phyloP scores from a whole-genome alignment of 768 basidiomycete species.

The Boletus edulis region DNA sequence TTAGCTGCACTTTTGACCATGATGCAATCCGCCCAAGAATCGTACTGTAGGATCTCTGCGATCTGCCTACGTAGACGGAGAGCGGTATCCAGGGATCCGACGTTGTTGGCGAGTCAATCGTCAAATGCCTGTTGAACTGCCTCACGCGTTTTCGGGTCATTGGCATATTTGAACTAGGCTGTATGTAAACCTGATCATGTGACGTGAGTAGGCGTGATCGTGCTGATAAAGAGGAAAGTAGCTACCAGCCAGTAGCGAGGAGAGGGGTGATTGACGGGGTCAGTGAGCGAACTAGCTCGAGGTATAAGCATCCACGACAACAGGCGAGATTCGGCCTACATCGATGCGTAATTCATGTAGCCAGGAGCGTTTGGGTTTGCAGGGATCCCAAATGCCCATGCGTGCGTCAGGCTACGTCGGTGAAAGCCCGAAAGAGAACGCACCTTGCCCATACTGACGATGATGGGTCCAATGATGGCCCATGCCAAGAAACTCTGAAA shows the following conservation, averaged over 20 bases:
- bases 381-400: slow-evolving; percentile 18
- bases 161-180: no score
- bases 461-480: no score
- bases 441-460: slow-evolving; percentile 34
- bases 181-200: no score
- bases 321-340: slow-evolving; percentile 1
- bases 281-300: slow-evolving; percentile 37
- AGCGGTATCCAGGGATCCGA: no score
- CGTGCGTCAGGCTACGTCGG: neutral
- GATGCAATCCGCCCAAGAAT: no score
- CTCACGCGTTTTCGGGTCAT: no score
- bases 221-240: neutral
- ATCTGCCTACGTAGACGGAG: no score
- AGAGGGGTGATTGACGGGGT: slow-evolving; percentile 46
- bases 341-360: slow-evolving; percentile 25
- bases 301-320: neutral
- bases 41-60: no score
- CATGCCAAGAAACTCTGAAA: no score
- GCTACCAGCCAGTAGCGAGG: slow-evolving; percentile 55
- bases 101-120: no score
- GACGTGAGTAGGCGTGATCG: neutral
- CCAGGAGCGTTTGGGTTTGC: slow-evolving; percentile 9
- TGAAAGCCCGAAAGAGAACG: neutral
- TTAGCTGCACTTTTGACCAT: no score
- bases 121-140: no score